Percentiles rank a stretch among this genome's conserved stretches.
phyloP scores from a whole-genome alignment of 116 monocot species.

The Posidonia oceanica region DNA sequence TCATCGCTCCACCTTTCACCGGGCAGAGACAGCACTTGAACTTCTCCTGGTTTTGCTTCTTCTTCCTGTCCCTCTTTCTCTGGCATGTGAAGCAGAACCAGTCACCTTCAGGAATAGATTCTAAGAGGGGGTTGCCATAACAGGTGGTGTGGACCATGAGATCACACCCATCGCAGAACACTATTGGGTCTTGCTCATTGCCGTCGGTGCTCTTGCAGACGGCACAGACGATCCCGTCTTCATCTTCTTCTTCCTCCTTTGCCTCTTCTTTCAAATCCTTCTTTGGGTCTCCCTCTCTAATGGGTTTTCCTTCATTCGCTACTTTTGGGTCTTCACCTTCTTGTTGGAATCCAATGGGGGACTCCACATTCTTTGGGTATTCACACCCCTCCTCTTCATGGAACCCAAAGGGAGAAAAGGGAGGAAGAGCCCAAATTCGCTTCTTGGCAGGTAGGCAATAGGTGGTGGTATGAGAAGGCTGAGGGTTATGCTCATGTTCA shows the following conservation, averaged over 20 bases:
- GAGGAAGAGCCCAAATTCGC: slow-evolving; percentile 37
- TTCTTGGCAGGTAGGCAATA: slow-evolving; percentile 66
- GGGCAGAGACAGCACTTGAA: slow-evolving; percentile 72
- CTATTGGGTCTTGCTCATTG: slow-evolving; percentile 67
- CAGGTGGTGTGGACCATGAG: slow-evolving; percentile 79
- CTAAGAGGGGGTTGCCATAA: slow-evolving; percentile 70
- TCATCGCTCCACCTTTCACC: slow-evolving; percentile 51
- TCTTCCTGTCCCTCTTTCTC: not conserved
- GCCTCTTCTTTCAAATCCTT: not conserved
- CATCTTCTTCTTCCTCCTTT: slow-evolving; percentile 13
- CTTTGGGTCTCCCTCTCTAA: slow-evolving; percentile 4
- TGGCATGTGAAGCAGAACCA: slow-evolving; percentile 74
- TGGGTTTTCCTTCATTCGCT: not conserved
- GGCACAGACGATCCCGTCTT: slow-evolving; percentile 68
- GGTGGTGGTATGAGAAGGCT: slow-evolving; percentile 5
- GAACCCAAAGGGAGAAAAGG: slow-evolving; percentile 11
- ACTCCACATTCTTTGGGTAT: too few species aligned
- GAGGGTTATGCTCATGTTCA: not conserved
- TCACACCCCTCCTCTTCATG: slow-evolving; percentile 4
- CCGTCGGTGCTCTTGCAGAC: slow-evolving; percentile 86
- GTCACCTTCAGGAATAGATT: slow-evolving; percentile 62
- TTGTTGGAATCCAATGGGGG: too few species aligned
- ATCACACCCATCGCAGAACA: slow-evolving; percentile 95
- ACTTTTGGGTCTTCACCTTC: too few species aligned
- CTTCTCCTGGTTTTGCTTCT: not conserved